Conservation (phyloP, 176 grass and related monocot species). For the Metroxylon sagu region DNA sequence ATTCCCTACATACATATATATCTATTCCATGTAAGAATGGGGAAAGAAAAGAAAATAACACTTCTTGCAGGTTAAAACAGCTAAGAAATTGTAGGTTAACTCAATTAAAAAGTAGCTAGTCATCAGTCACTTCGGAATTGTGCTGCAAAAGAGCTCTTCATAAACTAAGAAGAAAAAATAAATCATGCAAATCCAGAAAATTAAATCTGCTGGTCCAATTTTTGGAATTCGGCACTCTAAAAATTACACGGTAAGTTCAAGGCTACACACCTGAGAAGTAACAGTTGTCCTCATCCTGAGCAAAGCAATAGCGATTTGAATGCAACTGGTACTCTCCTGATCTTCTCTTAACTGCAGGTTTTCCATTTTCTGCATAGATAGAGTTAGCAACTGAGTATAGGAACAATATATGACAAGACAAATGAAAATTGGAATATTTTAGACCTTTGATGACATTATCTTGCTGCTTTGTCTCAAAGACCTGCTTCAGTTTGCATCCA, state of each 20-base stretch:
- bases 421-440: constrained; percentile 9
- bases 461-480: constrained; percentile 52
- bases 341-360: constrained; percentile 47
- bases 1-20: no score
- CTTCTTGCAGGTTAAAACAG: no score
- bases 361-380: constrained; percentile 26
- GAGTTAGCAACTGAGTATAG: not conserved
- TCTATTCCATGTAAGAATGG: no score
- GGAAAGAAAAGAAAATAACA: no score
- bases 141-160: no score
- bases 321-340: constrained; percentile 43
- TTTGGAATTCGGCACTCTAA: no score
- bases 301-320: constrained; percentile 50
- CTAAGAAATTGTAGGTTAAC: no score
- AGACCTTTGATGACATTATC: constrained; percentile 53
- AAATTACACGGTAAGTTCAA: constrained; percentile 3
- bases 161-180: no score
- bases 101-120: no score
- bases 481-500: constrained; percentile 77
- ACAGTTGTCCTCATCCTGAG: constrained; percentile 40
- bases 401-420: not conserved
- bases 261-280: constrained; percentile 48
- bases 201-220: no score
- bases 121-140: no score
- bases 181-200: no score